Conservation (phyloP, 495 filamentous ascomycete species). For the Letharia lupina region DNA sequence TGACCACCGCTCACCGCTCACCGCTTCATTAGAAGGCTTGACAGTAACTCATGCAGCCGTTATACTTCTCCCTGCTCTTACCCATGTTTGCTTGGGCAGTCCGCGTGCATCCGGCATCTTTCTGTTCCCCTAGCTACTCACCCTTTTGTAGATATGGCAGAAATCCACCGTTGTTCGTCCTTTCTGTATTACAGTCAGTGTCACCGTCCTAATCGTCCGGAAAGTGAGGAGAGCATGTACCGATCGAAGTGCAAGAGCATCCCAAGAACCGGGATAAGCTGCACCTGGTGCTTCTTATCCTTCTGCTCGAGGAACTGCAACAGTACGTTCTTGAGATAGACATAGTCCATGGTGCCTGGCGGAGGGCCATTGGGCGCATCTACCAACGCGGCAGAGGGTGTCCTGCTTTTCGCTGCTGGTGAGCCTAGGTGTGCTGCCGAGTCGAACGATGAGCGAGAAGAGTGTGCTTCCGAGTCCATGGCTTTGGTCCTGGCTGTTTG, state of each 20-base stretch:
- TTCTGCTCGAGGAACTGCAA: constrained; percentile 91
- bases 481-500: constrained; percentile 30
- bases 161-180: constrained; percentile 85
- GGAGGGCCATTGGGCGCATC: constrained; percentile 34
- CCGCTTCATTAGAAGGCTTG: neutral
- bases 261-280: constrained; percentile 84
- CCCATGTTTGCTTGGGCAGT: neutral
- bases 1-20: neutral
- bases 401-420: constrained; percentile 34
- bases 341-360: constrained; percentile 52
- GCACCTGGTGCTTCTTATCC: constrained; percentile 82
- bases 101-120: neutral
- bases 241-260: constrained; percentile 87
- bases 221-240: constrained; percentile 42
- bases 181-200: constrained; percentile 40
- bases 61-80: neutral
- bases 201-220: neutral
- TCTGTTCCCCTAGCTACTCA: neutral
- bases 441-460: constrained; percentile 57
- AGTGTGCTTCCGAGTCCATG: constrained; percentile 42
- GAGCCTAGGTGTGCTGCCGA: constrained; percentile 45
- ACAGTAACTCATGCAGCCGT: neutral
- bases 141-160: constrained; percentile 56
- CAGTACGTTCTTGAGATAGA: constrained; percentile 92
- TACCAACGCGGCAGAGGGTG: constrained; percentile 34